Percentiles rank a stretch among this genome's conserved stretches.
These are phyloP conservation scores for Fraxinus ornus DNA, from an alignment of 305 asterid genomes.

Conservation along the genomic window DNA sequence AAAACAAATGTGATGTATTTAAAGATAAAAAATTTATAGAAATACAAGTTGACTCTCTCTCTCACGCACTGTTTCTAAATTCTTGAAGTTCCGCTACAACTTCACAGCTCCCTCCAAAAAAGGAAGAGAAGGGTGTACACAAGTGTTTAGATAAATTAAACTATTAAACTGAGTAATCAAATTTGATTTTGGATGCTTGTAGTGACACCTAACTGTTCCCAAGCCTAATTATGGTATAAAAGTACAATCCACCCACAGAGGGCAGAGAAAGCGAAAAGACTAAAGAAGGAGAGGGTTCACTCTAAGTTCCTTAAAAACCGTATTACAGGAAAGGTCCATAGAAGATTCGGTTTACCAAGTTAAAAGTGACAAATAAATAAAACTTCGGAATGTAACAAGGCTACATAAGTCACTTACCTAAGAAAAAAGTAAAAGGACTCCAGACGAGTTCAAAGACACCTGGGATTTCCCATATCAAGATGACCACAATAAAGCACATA, in stretches of 20 bases:
- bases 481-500: constrained; percentile 76
- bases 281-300: background rate
- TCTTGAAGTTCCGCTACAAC: background rate
- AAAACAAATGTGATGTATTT: background rate
- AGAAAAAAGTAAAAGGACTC: constrained; percentile 65
- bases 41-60: too few relatives aligned
- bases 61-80: background rate
- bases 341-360: background rate
- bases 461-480: constrained; percentile 95
- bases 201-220: background rate
- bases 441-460: constrained; percentile 86
- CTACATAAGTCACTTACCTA: constrained; percentile 51
- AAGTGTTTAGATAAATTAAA: background rate
- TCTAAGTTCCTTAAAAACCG: background rate
- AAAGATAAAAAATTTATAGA: too few relatives aligned
- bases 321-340: background rate
- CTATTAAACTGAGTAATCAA: background rate
- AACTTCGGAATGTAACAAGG: constrained; percentile 8
- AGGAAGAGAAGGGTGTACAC: background rate
- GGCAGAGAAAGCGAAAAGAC: background rate
- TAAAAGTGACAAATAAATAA: constrained; percentile 6
- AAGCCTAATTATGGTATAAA: background rate
- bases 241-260: background rate
- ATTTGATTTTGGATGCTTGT: background rate
- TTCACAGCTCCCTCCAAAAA: background rate